These are phyloP conservation scores for Aureobasidium pullulans DNA, from an alignment of 2,329 filamentous ascomycete genomes.

Conservation along the genomic window DNA sequence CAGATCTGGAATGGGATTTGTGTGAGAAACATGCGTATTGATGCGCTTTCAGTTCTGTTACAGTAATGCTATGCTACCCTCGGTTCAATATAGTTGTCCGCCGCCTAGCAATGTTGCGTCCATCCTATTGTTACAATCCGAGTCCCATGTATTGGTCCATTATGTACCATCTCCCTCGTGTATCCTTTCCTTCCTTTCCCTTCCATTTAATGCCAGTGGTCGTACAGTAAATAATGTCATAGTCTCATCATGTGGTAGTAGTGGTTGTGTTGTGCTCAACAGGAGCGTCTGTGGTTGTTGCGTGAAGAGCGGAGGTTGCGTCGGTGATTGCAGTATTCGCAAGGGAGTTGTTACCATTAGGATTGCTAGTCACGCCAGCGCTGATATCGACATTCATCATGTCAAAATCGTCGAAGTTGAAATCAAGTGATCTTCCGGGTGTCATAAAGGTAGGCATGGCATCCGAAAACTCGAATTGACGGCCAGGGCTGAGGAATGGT, in stretches of 20 bases:
- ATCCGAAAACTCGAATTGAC: conserved; percentile 26
- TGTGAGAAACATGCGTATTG: neutral
- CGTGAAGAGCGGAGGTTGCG: conserved; percentile 4
- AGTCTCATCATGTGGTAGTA: conserved; percentile 4
- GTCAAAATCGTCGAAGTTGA: conserved; percentile 7
- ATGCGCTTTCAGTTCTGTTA: neutral
- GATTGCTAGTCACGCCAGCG: neutral
- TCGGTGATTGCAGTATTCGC: neutral
- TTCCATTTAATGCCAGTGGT: neutral
- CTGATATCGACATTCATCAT: conserved; percentile 1
- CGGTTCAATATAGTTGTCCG: neutral
- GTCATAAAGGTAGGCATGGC: conserved; percentile 25
- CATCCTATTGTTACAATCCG: neutral
- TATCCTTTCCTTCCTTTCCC: neutral
- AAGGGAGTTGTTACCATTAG: neutral
- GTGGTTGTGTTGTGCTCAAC: neutral
- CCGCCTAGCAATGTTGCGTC: neutral
- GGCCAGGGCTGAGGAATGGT: conserved; percentile 22
- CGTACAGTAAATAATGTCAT: conserved; percentile 11
- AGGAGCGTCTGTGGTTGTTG: neutral
- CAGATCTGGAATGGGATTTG: too few relatives aligned
- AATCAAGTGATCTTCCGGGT: conserved; percentile 23
- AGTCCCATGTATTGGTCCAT: neutral
- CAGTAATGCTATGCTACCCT: neutral
- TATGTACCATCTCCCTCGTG: neutral